Evolutionary conservation across 331 rosid species (phyloP).

Genomic region (Telfairia occidentalis): DNA sequence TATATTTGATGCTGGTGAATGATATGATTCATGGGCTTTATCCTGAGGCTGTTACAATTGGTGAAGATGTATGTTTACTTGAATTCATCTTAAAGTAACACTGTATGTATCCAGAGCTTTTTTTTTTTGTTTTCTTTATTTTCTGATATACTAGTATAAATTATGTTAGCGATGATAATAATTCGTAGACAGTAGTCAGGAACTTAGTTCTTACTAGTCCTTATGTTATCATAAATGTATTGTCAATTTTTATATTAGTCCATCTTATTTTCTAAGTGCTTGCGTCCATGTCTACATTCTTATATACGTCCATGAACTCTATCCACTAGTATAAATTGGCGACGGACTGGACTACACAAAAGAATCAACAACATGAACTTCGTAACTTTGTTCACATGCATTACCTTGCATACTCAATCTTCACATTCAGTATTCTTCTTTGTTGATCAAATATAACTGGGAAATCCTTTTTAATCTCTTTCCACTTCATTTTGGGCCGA

Average conservation of each 20-base stretch:
- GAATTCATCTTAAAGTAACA: not conserved
- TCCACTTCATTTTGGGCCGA: too few relatives aligned
- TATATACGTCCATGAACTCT: not conserved
- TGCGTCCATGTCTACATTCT: not conserved
- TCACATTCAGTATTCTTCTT: not conserved
- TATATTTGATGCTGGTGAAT: slow-evolving; percentile 89
- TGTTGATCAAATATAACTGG: too few relatives aligned
- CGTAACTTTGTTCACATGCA: not conserved
- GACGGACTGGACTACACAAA: not conserved
- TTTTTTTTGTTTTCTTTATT: not conserved
- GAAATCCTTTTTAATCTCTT: too few relatives aligned
- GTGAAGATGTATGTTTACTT: slow-evolving; percentile 84
- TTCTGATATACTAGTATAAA: not conserved
- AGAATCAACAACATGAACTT: not conserved
- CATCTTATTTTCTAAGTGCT: not conserved
- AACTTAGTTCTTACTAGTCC: not conserved
- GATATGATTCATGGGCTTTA: slow-evolving; percentile 92
- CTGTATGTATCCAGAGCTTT: not conserved
- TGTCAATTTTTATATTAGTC: not conserved
- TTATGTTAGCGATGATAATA: not conserved
- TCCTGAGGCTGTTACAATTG: slow-evolving; percentile 78
- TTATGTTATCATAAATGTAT: not conserved
- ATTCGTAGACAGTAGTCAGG: not conserved
- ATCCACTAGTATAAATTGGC: not conserved
- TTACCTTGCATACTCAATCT: not conserved